Conservation (phyloP, 2,329 filamentous ascomycete species). For the Penicillium glabrum region DNA sequence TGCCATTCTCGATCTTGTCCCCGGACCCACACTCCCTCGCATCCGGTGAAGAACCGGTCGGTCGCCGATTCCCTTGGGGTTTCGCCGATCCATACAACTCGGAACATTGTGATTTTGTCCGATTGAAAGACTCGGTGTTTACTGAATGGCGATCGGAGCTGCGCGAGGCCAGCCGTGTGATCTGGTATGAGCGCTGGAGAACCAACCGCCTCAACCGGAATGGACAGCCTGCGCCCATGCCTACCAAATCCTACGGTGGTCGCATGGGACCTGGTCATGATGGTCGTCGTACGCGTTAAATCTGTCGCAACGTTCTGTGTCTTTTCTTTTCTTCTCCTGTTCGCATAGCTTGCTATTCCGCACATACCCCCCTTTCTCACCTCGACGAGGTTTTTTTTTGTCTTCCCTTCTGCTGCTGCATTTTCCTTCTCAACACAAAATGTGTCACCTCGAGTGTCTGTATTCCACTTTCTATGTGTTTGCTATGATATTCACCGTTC, state of each 20-base stretch:
- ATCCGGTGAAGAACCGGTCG: slow-evolving; percentile 54
- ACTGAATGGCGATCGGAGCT: slow-evolving; percentile 89
- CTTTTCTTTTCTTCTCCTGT: slow-evolving; percentile 13
- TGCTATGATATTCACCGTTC: slow-evolving; percentile 2
- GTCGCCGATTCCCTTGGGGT: slow-evolving; percentile 92
- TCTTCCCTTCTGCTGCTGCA: slow-evolving; percentile 4
- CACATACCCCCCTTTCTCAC: slow-evolving; percentile 25
- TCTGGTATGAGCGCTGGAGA: slow-evolving; percentile 96
- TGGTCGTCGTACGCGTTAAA: slow-evolving; percentile 27
- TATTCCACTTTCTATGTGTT: slow-evolving; percentile 3
- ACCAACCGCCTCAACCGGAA: slow-evolving; percentile 52
- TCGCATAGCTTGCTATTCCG: slow-evolving; percentile 26
- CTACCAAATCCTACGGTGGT: slow-evolving; percentile 24
- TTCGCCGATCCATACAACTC: slow-evolving; percentile 91
- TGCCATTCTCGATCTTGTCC: slow-evolving; percentile 90
- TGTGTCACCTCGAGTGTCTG: slow-evolving; percentile 6
- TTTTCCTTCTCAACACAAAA: slow-evolving; percentile 13
- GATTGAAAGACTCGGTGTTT: slow-evolving; percentile 89
- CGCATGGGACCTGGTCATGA: slow-evolving; percentile 29
- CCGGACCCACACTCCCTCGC: slow-evolving; percentile 79
- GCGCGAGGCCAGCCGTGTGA: slow-evolving; percentile 82
- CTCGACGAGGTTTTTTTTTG: slow-evolving; percentile 6
- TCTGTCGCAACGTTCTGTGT: background rate
- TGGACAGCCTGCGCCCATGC: slow-evolving; percentile 20
- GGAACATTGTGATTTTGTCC: slow-evolving; percentile 89